phyloP scores from a whole-genome alignment of 1,284 basidiomycete genomes.

The Takashimella koratensis region DNA sequence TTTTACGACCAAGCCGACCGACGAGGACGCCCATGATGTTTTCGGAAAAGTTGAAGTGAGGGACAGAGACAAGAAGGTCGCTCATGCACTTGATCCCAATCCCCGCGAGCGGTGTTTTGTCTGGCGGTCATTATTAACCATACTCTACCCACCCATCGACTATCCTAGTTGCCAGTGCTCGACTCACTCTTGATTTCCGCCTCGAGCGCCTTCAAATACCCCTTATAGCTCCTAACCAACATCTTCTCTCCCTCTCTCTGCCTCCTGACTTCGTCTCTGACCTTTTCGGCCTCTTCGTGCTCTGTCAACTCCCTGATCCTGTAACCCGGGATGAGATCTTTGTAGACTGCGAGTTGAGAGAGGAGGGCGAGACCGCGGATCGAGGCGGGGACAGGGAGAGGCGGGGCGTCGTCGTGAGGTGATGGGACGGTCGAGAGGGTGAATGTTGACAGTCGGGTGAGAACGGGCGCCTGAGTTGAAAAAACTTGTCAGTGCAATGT shows the following conservation, averaged over 20 bases:
- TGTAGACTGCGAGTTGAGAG: slow-evolving; percentile 90
- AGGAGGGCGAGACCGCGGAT: slow-evolving; percentile 86
- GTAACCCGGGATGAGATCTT: slow-evolving; percentile 87
- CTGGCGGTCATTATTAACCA: slow-evolving; percentile 51
- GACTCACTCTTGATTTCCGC: slow-evolving; percentile 74
- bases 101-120: slow-evolving; percentile 65
- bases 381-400: slow-evolving; percentile 70
- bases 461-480: slow-evolving; percentile 70
- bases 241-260: slow-evolving; percentile 96
- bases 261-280: slow-evolving; percentile 85
- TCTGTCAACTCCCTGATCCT: slow-evolving; percentile 83
- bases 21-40: slow-evolving; percentile 90
- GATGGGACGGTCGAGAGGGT: slow-evolving; percentile 67
- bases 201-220: slow-evolving; percentile 81
- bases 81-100: slow-evolving; percentile 81
- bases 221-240: slow-evolving; percentile 84
- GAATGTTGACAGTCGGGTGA: slow-evolving; percentile 81
- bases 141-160: slow-evolving; percentile 1
- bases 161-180: too few species aligned
- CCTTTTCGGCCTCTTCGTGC: slow-evolving; percentile 85
- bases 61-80: slow-evolving; percentile 72
- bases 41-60: slow-evolving; percentile 95
- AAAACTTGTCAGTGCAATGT: too few species aligned
- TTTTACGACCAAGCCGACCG: slow-evolving; percentile 73
- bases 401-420: slow-evolving; percentile 51